Base-by-base conservation (phyloP, 108 stramenopile species). In the Nitzschia putrida region DNA sequence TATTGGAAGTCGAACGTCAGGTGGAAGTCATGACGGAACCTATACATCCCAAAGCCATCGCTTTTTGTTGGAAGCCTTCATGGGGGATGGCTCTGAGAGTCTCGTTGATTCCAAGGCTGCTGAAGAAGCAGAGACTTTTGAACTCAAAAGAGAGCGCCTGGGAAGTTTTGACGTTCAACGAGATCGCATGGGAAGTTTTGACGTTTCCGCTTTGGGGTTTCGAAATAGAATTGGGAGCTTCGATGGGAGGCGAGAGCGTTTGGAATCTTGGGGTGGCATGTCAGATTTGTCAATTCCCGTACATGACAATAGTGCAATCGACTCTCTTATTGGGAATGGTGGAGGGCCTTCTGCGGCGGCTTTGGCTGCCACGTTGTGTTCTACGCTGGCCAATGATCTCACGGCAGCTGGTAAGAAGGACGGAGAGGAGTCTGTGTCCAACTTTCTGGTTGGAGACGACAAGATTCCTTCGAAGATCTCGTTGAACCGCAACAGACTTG, bases 191-290 rank as follows among this genome's bases (percentile, higher is more conserved):
- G 45, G 60, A 69, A 53, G 61, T 56, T 34, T 73, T 56, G 57
- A 65, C 65, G 61, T 50, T 18, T 14, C 13, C 3, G 66, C 39
- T 37, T 25, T 60, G 16, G 53, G 53, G 29, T 20, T 39, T 22
- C 39, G 50, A 50, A 23, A 54, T 23, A 44, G 73, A 34, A 38
- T 65, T 7, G 57, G 34, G 21, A 74, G 66, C 49, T 55, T 73
- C 21, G 66, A 53, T 65, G 65, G 53, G 39, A 68, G 80, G 61
- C 61, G 91, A 52, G 74, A 88, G 54, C 84, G 92, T 41, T 50
- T 86, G 8, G 92, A 93, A 56, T 89, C 88, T 65, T 93, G 92
- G 92, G 92, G 92, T 54, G 92, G 83, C 20, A 93, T 93, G 92
- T 90, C 89, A 13, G 92, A 93, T 74, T 61, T 92, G 21, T 87